Evolutionary conservation across 2,329 filamentous ascomycete genomes (phyloP).

Genomic region (Microsporum audouinii): DNA sequence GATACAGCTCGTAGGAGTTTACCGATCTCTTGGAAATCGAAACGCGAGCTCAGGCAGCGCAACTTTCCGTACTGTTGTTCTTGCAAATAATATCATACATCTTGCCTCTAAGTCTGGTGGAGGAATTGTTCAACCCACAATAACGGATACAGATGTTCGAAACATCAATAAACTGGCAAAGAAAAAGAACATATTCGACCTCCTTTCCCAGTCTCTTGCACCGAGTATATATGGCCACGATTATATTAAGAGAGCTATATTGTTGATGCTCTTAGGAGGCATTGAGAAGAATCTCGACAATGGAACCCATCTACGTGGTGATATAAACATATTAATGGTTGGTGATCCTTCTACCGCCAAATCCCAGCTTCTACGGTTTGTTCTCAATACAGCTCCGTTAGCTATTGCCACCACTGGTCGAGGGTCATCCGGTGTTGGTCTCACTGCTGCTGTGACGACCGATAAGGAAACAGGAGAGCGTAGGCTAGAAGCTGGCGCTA

Average conservation of each 20-base stretch:
- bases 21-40: constrained; percentile 83
- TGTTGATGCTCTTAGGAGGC: constrained; percentile 87
- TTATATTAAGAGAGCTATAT: constrained; percentile 93
- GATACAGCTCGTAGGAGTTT: constrained; percentile 94
- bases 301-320: constrained; percentile 90
- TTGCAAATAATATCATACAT: constrained; percentile 90
- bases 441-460: constrained; percentile 89
- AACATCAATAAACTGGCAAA: constrained; percentile 98
- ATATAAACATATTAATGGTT: constrained; percentile 99
- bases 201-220: constrained; percentile 85
- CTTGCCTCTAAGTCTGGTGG: constrained; percentile 93
- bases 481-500: constrained; percentile 88
- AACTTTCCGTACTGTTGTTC: constrained; percentile 83
- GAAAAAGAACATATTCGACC: constrained; percentile 82
- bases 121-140: constrained; percentile 78
- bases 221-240: constrained; percentile 96
- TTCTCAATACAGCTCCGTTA: constrained; percentile 89
- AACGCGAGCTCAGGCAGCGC: constrained; percentile 85
- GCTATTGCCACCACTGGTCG: constrained; percentile 95
- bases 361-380: constrained; percentile 93
- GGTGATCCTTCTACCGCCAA: constrained; percentile 97
- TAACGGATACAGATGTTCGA: constrained; percentile 92
- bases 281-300: constrained; percentile 99
- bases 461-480: constrained; percentile 97
- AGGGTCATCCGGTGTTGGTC: constrained; percentile 91